phyloP scores from a whole-genome alignment of 2,329 filamentous ascomycete species.

The Parascedosporium putredinis region DNA sequence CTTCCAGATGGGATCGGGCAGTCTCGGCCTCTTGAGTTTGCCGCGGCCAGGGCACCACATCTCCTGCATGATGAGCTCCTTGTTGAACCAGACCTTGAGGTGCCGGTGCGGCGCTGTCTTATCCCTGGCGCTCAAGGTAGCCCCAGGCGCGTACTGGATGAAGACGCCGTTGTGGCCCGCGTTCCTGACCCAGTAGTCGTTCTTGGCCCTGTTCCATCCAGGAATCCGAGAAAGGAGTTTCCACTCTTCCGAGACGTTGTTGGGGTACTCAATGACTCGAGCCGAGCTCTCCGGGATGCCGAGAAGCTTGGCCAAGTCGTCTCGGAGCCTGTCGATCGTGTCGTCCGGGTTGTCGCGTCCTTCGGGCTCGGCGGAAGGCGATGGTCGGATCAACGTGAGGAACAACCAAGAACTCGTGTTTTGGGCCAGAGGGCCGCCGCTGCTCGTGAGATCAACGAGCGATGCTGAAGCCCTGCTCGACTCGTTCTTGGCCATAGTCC shows the following conservation, averaged over 20 bases:
- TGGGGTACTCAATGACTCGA: background rate
- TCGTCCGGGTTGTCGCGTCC: background rate
- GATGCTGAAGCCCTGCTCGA: background rate
- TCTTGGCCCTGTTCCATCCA: background rate
- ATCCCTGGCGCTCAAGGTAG: background rate
- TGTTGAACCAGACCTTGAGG: slow-evolving; percentile 9
- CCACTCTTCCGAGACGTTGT: background rate
- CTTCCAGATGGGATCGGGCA: background rate
- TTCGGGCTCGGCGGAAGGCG: background rate
- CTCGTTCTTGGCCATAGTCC: background rate
- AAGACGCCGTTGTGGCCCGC: background rate
- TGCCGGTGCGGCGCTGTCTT: background rate
- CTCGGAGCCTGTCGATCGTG: background rate
- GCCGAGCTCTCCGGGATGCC: background rate
- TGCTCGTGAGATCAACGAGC: background rate
- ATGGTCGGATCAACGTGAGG: background rate
- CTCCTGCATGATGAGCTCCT: slow-evolving; percentile 18
- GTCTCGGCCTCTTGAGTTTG: background rate
- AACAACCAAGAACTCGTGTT: background rate
- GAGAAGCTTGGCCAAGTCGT: background rate
- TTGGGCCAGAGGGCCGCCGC: background rate
- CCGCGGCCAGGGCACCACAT: slow-evolving; percentile 12
- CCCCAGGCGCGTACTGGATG: slow-evolving; percentile 1
- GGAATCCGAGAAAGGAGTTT: background rate
- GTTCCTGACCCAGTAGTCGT: background rate